Percentiles rank a stretch among this genome's conserved stretches.
These are phyloP conservation scores for Chamaecrista fasciculata DNA, from an alignment of 306 rosid species.

Conservation along the genomic window DNA sequence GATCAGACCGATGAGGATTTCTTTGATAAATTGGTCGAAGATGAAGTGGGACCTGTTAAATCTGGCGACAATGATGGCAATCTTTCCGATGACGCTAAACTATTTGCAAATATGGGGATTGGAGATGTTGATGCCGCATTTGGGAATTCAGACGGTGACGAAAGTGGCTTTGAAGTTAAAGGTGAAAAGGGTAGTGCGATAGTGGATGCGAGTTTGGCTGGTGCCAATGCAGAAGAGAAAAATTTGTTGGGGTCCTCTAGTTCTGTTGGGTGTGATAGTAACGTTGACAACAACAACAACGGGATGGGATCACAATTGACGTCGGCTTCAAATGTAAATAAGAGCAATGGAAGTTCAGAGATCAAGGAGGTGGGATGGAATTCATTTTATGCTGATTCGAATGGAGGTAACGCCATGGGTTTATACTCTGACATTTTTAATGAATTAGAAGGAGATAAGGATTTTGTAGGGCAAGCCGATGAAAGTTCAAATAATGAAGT, in stretches of 20 bases:
- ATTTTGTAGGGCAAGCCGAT: conserved; percentile 24
- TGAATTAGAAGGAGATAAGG: conserved; percentile 53
- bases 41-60: conserved; percentile 48
- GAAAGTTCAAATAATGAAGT: conserved; percentile 32
- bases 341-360: conserved; percentile 41
- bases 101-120: conserved; percentile 52
- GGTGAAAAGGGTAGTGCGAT: conserved; percentile 26
- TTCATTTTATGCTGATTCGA: conserved; percentile 62
- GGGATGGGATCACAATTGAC: conserved; percentile 34
- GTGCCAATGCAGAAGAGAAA: conserved; percentile 28
- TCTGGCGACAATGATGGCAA: conserved; percentile 33
- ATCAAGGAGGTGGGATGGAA: conserved; percentile 82
- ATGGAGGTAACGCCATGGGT: conserved; percentile 53
- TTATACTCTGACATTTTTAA: conserved; percentile 74
- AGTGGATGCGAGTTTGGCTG: conserved; percentile 27
- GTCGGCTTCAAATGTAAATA: conserved; percentile 16
- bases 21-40: conserved; percentile 84
- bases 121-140: conserved; percentile 40
- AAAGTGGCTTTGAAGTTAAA: conserved; percentile 26
- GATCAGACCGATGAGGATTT: conserved; percentile 91
- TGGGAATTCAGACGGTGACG: conserved; percentile 33
- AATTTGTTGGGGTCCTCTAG: conserved; percentile 27
- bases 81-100: conserved; percentile 61
- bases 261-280: conserved; percentile 35
- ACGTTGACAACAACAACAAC: conserved; percentile 25